phyloP scores from a whole-genome alignment of 441 rosid species.

The Aquilaria agallochum region DNA sequence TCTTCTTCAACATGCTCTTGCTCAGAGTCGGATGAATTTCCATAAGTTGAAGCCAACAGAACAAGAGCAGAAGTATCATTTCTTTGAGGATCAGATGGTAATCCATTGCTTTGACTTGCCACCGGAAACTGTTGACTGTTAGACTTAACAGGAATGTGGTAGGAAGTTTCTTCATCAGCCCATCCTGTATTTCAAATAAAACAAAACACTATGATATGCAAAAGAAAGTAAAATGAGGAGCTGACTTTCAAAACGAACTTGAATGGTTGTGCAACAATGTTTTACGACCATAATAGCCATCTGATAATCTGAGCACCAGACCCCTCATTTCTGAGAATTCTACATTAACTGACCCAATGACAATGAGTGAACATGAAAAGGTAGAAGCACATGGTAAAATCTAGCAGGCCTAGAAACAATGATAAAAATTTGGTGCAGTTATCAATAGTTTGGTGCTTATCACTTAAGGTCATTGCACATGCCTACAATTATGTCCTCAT shows the following conservation, averaged over 20 bases:
- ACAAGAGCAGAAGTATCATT: slow-evolving; percentile 62
- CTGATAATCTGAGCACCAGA: slow-evolving; percentile 4
- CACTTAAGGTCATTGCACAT: too few species aligned
- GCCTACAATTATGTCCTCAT: too few species aligned
- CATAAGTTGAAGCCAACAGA: slow-evolving; percentile 77
- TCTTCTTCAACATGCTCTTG: slow-evolving; percentile 52
- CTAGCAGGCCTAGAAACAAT: too few species aligned
- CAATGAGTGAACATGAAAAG: too few species aligned
- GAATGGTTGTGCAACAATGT: not conserved
- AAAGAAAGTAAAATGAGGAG: too few species aligned
- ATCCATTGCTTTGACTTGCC: slow-evolving; percentile 31
- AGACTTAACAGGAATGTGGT: slow-evolving; percentile 45
- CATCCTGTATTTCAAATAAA: slow-evolving; percentile 40
- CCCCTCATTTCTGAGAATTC: not conserved
- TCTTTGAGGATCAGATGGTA: slow-evolving; percentile 24
- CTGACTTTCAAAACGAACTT: too few species aligned
- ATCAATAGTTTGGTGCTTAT: too few species aligned
- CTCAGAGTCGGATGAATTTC: slow-evolving; percentile 93
- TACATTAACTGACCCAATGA: too few species aligned
- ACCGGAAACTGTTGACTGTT: slow-evolving; percentile 28
- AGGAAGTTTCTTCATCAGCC: slow-evolving; percentile 34
- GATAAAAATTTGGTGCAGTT: too few species aligned
- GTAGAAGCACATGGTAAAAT: too few species aligned
- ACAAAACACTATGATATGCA: not conserved
- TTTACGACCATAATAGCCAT: slow-evolving; percentile 9